Conservation (phyloP, 768 basidiomycete genomes). For the Suillus discolor region DNA sequence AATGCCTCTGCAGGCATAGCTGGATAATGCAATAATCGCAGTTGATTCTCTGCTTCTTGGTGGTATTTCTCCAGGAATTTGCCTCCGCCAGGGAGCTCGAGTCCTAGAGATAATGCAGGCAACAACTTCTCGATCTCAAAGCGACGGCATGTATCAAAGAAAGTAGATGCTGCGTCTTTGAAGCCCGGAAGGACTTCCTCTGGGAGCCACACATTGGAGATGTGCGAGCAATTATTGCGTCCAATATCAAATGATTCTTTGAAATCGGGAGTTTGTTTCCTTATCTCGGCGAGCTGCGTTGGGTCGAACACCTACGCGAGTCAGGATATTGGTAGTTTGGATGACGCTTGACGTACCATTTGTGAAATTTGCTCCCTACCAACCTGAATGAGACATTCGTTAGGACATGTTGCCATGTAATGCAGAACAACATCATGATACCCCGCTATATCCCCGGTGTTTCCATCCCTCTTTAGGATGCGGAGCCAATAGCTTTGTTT, state of each 20-base stretch:
- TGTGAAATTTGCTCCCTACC: slow-evolving; percentile 44
- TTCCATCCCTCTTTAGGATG: slow-evolving; percentile 48
- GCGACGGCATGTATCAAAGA: slow-evolving; percentile 47
- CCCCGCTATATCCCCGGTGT: slow-evolving; percentile 42
- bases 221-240: slow-evolving; percentile 36
- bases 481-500: slow-evolving; percentile 45
- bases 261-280: slow-evolving; percentile 38
- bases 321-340: background rate
- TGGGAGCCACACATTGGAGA: slow-evolving; percentile 63
- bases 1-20: slow-evolving; percentile 29
- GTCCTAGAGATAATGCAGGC: slow-evolving; percentile 49
- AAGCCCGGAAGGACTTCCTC: slow-evolving; percentile 56
- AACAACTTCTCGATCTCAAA: slow-evolving; percentile 40
- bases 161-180: slow-evolving; percentile 51
- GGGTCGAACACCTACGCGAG: slow-evolving; percentile 34
- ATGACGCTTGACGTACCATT: slow-evolving; percentile 9
- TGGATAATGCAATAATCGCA: slow-evolving; percentile 62
- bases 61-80: slow-evolving; percentile 49
- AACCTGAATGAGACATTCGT: slow-evolving; percentile 27
- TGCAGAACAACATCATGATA: slow-evolving; percentile 12
- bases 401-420: background rate
- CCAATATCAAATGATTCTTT: slow-evolving; percentile 63
- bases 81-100: slow-evolving; percentile 38
- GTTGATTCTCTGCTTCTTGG: slow-evolving; percentile 49
- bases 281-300: slow-evolving; percentile 29